phyloP scores from a whole-genome alignment of 768 basidiomycete genomes.

The Psilocybe sp. region DNA sequence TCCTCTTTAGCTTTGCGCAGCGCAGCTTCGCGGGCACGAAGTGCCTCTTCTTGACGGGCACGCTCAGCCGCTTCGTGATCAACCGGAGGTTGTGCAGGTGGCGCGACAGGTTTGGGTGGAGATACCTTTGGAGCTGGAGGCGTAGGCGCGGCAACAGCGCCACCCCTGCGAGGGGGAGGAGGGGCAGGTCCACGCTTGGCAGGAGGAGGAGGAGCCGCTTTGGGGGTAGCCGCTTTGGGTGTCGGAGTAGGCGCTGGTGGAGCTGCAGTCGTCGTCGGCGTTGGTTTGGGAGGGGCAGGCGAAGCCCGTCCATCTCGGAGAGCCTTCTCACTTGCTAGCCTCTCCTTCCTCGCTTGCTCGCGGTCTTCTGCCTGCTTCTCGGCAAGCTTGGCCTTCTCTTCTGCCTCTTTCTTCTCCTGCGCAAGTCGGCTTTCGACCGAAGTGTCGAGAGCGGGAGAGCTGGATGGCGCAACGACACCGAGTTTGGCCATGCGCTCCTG shows the following conservation, averaged over 20 bases:
- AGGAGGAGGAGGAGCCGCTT: constrained; percentile 29
- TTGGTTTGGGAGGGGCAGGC: constrained; percentile 27
- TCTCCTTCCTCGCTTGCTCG: constrained; percentile 66
- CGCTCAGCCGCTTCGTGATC: constrained; percentile 53
- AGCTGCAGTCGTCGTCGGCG: constrained; percentile 23
- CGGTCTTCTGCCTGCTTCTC: constrained; percentile 82
- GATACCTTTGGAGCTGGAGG: constrained; percentile 35
- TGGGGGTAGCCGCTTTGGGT: constrained; percentile 18
- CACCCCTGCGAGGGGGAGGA: constrained; percentile 39
- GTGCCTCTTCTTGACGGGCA: constrained; percentile 44
- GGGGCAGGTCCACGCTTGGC: constrained; percentile 33
- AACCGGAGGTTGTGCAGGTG: constrained; percentile 39
- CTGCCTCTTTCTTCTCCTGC: constrained; percentile 87
- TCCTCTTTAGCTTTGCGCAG: constrained; percentile 72
- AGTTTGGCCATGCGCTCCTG: constrained; percentile 84
- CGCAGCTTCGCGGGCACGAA: constrained; percentile 68
- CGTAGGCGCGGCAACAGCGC: constrained; percentile 33
- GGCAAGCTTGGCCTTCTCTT: constrained; percentile 74
- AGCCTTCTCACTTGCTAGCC: constrained; percentile 74
- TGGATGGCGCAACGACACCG: constrained; percentile 58
- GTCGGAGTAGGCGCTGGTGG: constrained; percentile 21
- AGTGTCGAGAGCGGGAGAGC: constrained; percentile 60
- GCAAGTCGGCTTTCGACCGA: constrained; percentile 82
- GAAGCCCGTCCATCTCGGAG: constrained; percentile 45
- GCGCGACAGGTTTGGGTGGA: constrained; percentile 31